These are phyloP conservation scores for Hemisphaericaspora xylofermentans DNA, from an alignment of 1,139 yeast species.

Conservation along the genomic window DNA sequence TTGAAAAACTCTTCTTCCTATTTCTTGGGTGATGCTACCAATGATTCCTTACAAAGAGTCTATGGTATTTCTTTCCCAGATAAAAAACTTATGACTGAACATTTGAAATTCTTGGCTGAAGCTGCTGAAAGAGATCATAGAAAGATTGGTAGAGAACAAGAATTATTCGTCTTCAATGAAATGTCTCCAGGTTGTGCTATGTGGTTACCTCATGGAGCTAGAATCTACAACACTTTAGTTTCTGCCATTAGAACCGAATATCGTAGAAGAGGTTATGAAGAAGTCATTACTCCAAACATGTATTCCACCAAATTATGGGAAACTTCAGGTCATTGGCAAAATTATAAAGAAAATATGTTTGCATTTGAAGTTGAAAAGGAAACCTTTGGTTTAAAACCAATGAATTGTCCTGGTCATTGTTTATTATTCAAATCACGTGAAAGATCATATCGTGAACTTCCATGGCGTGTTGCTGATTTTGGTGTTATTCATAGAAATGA, in stretches of 20 bases:
- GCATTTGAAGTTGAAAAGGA: constrained; percentile 95
- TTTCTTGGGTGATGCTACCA: constrained; percentile 88
- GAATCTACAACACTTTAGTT: constrained; percentile 85
- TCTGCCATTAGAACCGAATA: constrained; percentile 80
- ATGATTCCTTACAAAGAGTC: constrained; percentile 95
- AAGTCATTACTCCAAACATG: constrained; percentile 98
- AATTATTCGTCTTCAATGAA: constrained; percentile 90
- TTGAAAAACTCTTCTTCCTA: constrained; percentile 95
- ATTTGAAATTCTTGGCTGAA: constrained; percentile 90
- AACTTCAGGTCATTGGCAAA: constrained; percentile 97
- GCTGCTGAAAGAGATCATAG: constrained; percentile 98
- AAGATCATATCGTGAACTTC: constrained; percentile 90
- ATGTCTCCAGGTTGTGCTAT: constrained; percentile 96
- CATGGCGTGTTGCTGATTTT: constrained; percentile 95
- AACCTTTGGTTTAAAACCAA: constrained; percentile 84
- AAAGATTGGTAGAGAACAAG: constrained; percentile 95
- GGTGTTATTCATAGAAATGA: constrained; percentile 96
- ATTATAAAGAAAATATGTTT: constrained; percentile 96
- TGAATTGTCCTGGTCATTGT: constrained; percentile 99
- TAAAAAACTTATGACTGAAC: constrained; percentile 94
- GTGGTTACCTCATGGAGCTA: constrained; percentile 98
- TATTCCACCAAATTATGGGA: constrained; percentile 95
- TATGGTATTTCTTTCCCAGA: constrained; percentile 99
- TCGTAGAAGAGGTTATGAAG: constrained; percentile 90
- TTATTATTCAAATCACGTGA: constrained; percentile 81